A percentile compares a stretch with the other conserved stretches of the same genome.
Evolutionary conservation across 345 rosid species (phyloP).

Genomic region (Ceriops decandra): DNA sequence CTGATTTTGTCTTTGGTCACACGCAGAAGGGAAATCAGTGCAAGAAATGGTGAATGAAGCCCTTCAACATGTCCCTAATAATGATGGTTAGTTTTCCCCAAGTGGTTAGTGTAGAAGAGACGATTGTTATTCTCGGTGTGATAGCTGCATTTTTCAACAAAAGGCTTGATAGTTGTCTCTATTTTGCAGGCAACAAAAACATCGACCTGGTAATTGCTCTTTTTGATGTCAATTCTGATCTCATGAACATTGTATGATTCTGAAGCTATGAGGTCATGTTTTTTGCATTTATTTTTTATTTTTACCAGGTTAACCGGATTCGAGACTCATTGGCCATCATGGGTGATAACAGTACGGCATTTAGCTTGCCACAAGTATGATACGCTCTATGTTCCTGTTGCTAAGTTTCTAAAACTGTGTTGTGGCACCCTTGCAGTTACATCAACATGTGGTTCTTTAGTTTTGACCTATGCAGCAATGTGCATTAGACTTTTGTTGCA

Average conservation of each 20-base stretch:
- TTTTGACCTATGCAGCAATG: background rate
- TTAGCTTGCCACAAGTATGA: constrained; percentile 94
- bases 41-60: constrained; percentile 98
- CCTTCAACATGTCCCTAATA: constrained; percentile 77
- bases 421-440: background rate
- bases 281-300: constrained; percentile 3
- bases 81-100: constrained; percentile 53
- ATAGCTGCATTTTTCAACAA: background rate
- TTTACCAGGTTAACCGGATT: constrained; percentile 78
- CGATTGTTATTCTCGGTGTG: background rate
- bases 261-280: constrained; percentile 9
- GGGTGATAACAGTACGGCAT: constrained; percentile 98
- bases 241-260: constrained; percentile 7
- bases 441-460: background rate
- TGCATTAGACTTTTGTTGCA: no score
- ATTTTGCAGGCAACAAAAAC: constrained; percentile 80
- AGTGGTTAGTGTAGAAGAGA: background rate
- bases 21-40: constrained; percentile 91
- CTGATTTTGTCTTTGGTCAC: constrained; percentile 21
- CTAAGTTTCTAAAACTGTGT: background rate
- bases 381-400: constrained; percentile 1
- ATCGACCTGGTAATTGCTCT: constrained; percentile 64
- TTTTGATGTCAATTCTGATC: constrained; percentile 9
- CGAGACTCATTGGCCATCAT: constrained; percentile 88
- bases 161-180: constrained; percentile 31